phyloP scores from a whole-genome alignment of 495 filamentous ascomycete species.

The Trichoderma asperelloides region DNA sequence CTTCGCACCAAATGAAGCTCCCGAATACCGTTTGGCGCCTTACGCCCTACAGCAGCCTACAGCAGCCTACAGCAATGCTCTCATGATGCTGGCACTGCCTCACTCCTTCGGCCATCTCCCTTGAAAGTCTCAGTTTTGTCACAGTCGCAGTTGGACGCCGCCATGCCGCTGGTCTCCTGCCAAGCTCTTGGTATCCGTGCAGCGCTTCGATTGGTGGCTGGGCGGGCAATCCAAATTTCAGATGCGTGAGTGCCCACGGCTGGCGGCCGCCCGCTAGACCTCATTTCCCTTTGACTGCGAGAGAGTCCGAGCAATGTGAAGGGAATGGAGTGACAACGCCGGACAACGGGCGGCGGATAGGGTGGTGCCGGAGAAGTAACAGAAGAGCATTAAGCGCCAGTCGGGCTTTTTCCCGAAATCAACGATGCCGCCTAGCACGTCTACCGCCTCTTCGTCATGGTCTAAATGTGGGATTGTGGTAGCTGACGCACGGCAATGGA shows the following conservation, averaged over 20 bases:
- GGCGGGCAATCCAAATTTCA: background rate
- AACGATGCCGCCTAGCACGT: background rate
- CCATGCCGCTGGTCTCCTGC: background rate
- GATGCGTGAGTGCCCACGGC: background rate
- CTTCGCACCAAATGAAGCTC: too few relatives aligned
- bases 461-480: background rate
- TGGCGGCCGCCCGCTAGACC: background rate
- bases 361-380: background rate
- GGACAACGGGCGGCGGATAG: background rate
- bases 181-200: background rate
- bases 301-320: too few relatives aligned
- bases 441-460: background rate
- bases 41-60: too few relatives aligned
- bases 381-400: background rate
- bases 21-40: background rate
- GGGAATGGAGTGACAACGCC: too few relatives aligned
- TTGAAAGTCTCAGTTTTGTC: background rate
- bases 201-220: background rate
- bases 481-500: background rate
- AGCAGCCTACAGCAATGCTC: too few relatives aligned
- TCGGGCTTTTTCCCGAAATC: too few relatives aligned
- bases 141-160: background rate
- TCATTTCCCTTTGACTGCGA: background rate
- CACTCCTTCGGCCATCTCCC: conserved; percentile 1
- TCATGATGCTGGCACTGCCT: background rate